A percentile compares a stretch with the other conserved stretches of the same genome.
phyloP scores from a whole-genome alignment of 2,329 filamentous ascomycete genomes.

The Colletotrichum sublineola region DNA sequence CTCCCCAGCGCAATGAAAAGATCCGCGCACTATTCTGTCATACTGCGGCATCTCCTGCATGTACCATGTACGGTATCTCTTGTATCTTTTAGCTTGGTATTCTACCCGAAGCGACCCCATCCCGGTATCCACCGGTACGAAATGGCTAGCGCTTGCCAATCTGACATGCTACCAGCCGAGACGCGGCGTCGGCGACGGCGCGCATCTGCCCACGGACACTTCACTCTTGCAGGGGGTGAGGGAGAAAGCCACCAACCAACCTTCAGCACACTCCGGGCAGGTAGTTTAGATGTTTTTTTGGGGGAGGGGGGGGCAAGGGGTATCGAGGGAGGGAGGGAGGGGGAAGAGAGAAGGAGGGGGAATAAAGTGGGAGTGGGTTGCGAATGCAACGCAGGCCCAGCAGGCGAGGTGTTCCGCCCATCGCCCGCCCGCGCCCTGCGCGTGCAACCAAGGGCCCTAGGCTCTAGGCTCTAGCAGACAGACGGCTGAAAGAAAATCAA shows the following conservation, averaged over 20 bases:
- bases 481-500: constrained; percentile 18
- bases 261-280: constrained; percentile 7
- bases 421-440: constrained; percentile 19
- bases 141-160: constrained; percentile 31
- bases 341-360: background rate
- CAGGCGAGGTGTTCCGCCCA: constrained; percentile 39
- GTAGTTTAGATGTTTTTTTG: constrained; percentile 10
- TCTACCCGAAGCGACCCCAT: background rate
- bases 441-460: constrained; percentile 1
- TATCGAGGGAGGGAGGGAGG: background rate
- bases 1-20: background rate
- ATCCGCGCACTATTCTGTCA: constrained; percentile 32
- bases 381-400: constrained; percentile 41
- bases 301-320: constrained; percentile 22
- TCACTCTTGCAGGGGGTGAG: constrained; percentile 22
- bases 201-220: constrained; percentile 37
- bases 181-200: constrained; percentile 34
- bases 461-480: background rate
- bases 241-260: constrained; percentile 11
- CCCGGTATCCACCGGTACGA: background rate
- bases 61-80: constrained; percentile 23
- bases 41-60: constrained; percentile 34
- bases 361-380: constrained; percentile 33
- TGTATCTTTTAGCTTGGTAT: background rate
- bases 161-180: constrained; percentile 40